Evolutionary conservation across 176 grass and related monocot genomes (phyloP), one percentile per base, ranked within the genome.

Genomic region (Eleusine coracana): DNA sequence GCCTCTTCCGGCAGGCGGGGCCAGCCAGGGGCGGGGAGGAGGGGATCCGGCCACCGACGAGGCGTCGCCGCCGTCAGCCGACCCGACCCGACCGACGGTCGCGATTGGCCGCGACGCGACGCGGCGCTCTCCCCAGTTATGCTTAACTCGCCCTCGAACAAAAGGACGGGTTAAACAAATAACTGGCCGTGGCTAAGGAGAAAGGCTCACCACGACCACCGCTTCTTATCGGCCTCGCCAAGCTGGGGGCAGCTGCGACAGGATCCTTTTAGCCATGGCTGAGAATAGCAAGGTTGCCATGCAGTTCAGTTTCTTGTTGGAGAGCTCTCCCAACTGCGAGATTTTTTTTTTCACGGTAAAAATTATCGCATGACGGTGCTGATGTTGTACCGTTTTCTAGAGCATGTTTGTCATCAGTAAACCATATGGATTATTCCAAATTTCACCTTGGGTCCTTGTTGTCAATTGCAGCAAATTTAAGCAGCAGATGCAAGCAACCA

Each of bases 151-250:
- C 29, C 60, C 18, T 66, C 17, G 16, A 73, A 86, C 59, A 68
- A 70, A 68, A 66, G 38, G 84, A 67, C 55, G 83, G 70, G 60
- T 72, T 86, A 80, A 92, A 86, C 76, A 66, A 73, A 68, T 86
- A 84, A 74, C n/a, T n/a, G n/a, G n/a, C 87, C 75, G 78, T 68
- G 75, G 87, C 84, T 84, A 87, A 6, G 10, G 73, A 48, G 42
- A 12, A 28, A 50, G 29, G 12, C 18, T 63, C 60, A 63, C 42
- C 13, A 14, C 28, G 21, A 1, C 41, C 55, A 1, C 48, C 16
- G 0, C 71, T 49, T 73, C 71, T 73, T 73, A 52, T 73, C n/a
- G 21, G 9, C 41, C 38, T 77, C 56, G 55, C 80, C 21, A 42
- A 46, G 44, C 54, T n/a, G 17, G 6, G 17, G 27, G 38, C 13